phyloP scores from a whole-genome alignment of 306 rosid species.

The Neltuma alba region DNA sequence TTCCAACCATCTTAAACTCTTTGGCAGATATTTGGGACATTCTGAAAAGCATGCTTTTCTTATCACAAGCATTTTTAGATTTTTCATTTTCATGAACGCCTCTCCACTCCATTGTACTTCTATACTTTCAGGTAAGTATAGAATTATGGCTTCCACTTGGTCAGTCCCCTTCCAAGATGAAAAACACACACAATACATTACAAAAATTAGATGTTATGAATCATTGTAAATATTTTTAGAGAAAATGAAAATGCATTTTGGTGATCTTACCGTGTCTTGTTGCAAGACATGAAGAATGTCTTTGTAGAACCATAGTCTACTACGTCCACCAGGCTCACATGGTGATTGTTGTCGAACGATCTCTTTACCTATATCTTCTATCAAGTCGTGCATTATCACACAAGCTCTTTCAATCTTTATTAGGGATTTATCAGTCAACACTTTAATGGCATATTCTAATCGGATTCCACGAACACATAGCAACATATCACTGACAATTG shows the following conservation, averaged over 20 bases:
- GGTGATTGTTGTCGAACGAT: neutral
- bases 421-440: neutral
- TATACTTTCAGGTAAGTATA: neutral
- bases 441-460: neutral
- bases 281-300: neutral
- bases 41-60: neutral
- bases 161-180: neutral
- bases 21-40: constrained; percentile 1
- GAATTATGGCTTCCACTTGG: neutral
- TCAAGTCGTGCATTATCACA: neutral
- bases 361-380: constrained; percentile 8
- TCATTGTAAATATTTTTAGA: neutral
- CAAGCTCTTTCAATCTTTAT: neutral
- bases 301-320: neutral
- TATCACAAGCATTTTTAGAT: neutral
- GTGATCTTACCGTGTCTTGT: neutral
- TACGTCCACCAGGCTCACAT: neutral
- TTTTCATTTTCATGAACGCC: neutral
- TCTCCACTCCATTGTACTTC: constrained; percentile 1
- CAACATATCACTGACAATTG: neutral
- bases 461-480: neutral
- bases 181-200: neutral
- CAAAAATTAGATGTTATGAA: neutral
- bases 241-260: neutral
- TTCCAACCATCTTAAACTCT: constrained; percentile 8